phyloP scores from a whole-genome alignment of 2,329 filamentous ascomycete genomes.

The Zopfia rhizophila region DNA sequence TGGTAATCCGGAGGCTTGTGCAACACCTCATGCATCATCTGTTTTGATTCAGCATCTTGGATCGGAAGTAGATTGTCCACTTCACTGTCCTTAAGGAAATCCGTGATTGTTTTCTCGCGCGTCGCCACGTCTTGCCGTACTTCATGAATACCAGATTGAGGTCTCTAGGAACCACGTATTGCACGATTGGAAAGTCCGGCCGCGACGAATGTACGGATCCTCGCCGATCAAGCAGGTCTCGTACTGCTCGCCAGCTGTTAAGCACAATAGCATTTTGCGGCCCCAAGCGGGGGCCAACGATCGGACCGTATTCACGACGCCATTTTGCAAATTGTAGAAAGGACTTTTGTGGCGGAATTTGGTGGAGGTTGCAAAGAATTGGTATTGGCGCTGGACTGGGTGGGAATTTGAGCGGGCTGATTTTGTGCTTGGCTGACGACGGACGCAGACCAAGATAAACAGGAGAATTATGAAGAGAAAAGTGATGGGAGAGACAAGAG shows the following conservation, averaged over 20 bases:
- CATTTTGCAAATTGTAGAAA: conserved; percentile 14
- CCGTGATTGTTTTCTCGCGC: conserved; percentile 7
- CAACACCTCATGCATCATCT: conserved; percentile 23
- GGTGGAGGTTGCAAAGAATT: conserved; percentile 25
- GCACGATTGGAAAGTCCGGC: conserved; percentile 2
- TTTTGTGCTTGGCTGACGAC: too few species aligned
- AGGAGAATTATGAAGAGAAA: too few species aligned
- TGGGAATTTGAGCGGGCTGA: conserved; percentile 15
- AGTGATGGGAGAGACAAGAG: too few species aligned
- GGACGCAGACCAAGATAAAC: too few species aligned
- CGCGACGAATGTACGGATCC: conserved; percentile 16
- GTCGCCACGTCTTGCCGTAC: conserved; percentile 18
- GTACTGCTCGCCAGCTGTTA: conserved; percentile 14
- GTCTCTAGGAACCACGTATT: conserved; percentile 3
- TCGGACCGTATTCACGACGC: conserved; percentile 13
- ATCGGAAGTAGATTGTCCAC: conserved; percentile 15
- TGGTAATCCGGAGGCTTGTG: conserved; percentile 6
- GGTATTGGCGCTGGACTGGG: conserved; percentile 20
- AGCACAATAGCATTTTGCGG: conserved; percentile 11
- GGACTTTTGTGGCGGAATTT: conserved; percentile 12
- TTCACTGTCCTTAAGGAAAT: conserved; percentile 10
- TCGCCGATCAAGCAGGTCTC: conserved; percentile 15
- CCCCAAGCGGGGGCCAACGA: conserved; percentile 15
- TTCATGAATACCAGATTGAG: conserved; percentile 1
- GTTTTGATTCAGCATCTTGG: conserved; percentile 22